Percentiles rank a stretch among this genome's conserved stretches.
Conservation (phyloP, 2,329 filamentous ascomycete species). For the Paecilomyces variotii region DNA sequence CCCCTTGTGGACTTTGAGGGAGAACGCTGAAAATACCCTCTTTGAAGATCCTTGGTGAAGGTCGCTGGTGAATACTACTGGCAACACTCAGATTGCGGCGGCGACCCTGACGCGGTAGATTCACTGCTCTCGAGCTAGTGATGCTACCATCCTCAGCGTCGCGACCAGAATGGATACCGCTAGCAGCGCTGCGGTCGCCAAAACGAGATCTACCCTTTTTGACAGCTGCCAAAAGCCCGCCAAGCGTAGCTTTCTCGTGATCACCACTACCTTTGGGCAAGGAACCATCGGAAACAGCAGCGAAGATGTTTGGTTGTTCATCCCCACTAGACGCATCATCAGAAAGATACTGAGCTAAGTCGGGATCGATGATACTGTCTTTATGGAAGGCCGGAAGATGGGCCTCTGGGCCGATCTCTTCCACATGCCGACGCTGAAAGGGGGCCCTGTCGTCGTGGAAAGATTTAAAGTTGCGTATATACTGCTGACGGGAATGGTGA, state of each 20-base stretch:
- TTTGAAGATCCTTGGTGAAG: slow-evolving; percentile 62
- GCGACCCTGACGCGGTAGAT: slow-evolving; percentile 56
- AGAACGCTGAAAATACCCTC: slow-evolving; percentile 39
- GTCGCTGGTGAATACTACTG: slow-evolving; percentile 62
- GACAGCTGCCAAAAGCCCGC: slow-evolving; percentile 62
- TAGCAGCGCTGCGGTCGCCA: slow-evolving; percentile 68
- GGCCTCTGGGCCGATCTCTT: slow-evolving; percentile 58
- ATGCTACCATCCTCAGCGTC: slow-evolving; percentile 60
- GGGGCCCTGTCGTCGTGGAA: slow-evolving; percentile 73
- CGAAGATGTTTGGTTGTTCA: slow-evolving; percentile 80
- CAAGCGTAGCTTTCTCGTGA: slow-evolving; percentile 64
- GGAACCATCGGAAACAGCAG: slow-evolving; percentile 59
- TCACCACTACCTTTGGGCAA: slow-evolving; percentile 59
- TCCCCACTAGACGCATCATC: slow-evolving; percentile 89
- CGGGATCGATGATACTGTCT: slow-evolving; percentile 97
- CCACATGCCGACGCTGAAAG: slow-evolving; percentile 66
- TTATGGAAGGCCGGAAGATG: slow-evolving; percentile 89
- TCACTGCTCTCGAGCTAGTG: slow-evolving; percentile 49
- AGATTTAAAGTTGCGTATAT: slow-evolving; percentile 66
- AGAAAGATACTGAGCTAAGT: slow-evolving; percentile 90
- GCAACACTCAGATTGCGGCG: slow-evolving; percentile 78
- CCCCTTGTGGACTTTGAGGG: slow-evolving; percentile 28
- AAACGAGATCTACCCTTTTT: slow-evolving; percentile 66
- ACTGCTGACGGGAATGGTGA: slow-evolving; percentile 79
- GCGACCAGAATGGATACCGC: slow-evolving; percentile 60